Conservation (phyloP, 148 eudicot species). For the Vaccinium darrowii region DNA sequence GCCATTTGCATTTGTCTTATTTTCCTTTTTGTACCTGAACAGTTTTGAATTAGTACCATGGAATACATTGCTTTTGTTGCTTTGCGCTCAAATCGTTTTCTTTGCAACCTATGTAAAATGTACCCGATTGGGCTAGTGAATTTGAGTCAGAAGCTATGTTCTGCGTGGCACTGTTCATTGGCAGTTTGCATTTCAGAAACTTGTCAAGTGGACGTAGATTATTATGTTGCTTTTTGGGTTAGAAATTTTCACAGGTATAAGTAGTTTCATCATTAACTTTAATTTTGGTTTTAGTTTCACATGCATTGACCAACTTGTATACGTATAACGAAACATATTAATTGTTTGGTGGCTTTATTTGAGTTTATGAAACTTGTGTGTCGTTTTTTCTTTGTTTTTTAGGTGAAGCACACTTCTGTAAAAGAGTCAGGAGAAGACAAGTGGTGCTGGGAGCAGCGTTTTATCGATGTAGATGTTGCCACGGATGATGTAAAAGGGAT, state of each 20-base stretch:
- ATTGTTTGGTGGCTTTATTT: neutral
- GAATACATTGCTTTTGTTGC: neutral
- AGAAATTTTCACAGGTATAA: neutral
- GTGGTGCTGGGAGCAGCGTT: conserved; percentile 96
- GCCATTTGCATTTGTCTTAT: neutral
- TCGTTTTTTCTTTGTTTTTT: neutral
- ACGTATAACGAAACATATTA: neutral
- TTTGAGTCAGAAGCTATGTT: neutral
- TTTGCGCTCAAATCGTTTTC: conserved; percentile 8
- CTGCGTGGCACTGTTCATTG: neutral
- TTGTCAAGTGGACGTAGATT: neutral
- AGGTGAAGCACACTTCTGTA: conserved; percentile 72
- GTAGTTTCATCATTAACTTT: neutral
- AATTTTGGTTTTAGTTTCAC: neutral
- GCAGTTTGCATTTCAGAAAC: neutral
- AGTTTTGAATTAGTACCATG: neutral
- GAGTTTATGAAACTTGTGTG: neutral
- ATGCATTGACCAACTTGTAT: neutral
- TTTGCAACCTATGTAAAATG: neutral
- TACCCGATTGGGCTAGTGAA: neutral
- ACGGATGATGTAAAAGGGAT: conserved; percentile 74
- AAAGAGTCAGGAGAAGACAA: conserved; percentile 48
- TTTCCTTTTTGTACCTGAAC: neutral
- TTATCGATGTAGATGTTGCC: conserved; percentile 65
- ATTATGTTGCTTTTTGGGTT: neutral